Conservation (phyloP, 805 yeast genomes). For the Myxozyma mucilagina region DNA sequence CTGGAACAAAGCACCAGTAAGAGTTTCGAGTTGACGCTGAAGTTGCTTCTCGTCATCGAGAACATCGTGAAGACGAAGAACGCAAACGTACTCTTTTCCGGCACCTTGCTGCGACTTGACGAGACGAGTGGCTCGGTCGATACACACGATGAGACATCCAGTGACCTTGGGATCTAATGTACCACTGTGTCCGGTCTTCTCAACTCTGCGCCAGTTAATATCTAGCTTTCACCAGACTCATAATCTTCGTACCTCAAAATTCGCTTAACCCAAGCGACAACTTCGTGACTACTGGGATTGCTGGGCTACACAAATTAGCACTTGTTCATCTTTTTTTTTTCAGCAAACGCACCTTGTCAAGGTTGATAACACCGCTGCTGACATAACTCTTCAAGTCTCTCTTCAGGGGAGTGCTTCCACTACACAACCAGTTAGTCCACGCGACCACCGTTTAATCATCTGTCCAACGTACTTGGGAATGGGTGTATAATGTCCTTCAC, state of each 20-base stretch:
- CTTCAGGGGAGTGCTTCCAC: slow-evolving; percentile 88
- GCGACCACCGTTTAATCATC: neutral
- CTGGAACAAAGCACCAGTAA: slow-evolving; percentile 98
- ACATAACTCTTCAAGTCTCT: slow-evolving; percentile 89
- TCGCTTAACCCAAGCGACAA: slow-evolving; percentile 98
- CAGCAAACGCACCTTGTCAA: slow-evolving; percentile 59
- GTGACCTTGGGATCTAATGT: slow-evolving; percentile 98
- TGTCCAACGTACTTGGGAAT: slow-evolving; percentile 29
- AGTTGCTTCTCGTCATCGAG: slow-evolving; percentile 86
- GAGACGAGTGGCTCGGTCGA: slow-evolving; percentile 96
- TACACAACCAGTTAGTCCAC: neutral
- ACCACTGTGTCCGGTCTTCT: slow-evolving; percentile 99
- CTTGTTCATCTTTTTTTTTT: neutral
- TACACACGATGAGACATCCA: slow-evolving; percentile 96
- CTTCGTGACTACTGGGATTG: slow-evolving; percentile 98
- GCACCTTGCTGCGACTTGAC: slow-evolving; percentile 99
- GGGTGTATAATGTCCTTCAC: slow-evolving; percentile 72
- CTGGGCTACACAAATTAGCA: slow-evolving; percentile 55
- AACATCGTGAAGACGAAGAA: slow-evolving; percentile 92
- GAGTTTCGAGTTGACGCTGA: slow-evolving; percentile 82
- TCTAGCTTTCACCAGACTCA: neutral
- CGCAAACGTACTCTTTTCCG: slow-evolving; percentile 99
- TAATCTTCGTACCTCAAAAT: slow-evolving; percentile 50
- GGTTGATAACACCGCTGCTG: slow-evolving; percentile 92
- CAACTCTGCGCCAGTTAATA: slow-evolving; percentile 58